These are phyloP conservation scores for Thinopyrum elongatum DNA, from an alignment of 176 grass and related monocot species.

Conservation along the genomic window DNA sequence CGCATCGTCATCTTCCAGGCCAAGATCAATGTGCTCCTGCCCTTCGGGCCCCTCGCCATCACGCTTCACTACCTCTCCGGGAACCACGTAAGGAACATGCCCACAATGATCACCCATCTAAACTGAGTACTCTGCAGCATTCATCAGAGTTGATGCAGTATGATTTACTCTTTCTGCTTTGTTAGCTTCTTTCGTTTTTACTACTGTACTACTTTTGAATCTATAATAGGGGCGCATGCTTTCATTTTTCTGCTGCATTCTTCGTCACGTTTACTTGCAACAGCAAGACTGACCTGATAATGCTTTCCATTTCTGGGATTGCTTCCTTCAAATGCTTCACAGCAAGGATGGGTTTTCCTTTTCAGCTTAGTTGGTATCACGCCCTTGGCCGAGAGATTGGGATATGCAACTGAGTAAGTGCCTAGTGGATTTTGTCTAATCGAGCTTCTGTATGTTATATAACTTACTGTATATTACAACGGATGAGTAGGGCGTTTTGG, in stretches of 20 bases:
- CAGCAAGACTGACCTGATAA: conserved; percentile 11
- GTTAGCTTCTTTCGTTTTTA: not conserved
- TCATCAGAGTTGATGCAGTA: not conserved
- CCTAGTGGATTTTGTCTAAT: not conserved
- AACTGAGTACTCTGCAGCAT: not conserved
- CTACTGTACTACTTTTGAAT: not conserved
- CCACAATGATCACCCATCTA: not conserved
- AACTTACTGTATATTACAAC: not conserved
- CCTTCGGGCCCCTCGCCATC: conserved; percentile 91
- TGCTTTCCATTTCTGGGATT: not conserved
- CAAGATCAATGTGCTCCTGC: conserved; percentile 88
- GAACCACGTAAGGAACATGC: conserved; percentile 59
- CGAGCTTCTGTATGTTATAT: not conserved
- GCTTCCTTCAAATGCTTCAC: conserved; percentile 35
- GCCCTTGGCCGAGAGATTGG: conserved; percentile 93
- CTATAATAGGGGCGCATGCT: not conserved
- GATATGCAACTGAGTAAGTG: conserved; percentile 98
- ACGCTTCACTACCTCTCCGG: conserved; percentile 78
- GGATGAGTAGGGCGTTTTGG: no score
- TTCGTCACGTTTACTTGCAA: not conserved
- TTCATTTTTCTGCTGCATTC: not conserved
- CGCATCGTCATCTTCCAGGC: conserved; percentile 83
- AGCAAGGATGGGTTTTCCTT: conserved; percentile 99
- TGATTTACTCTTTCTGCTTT: not conserved
- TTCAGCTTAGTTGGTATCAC: conserved; percentile 96